Evolutionary conservation across 805 yeast species (phyloP), one percentile per base, ranked within the genome.

Genomic region (Dipodascopsis uninucleata): DNA sequence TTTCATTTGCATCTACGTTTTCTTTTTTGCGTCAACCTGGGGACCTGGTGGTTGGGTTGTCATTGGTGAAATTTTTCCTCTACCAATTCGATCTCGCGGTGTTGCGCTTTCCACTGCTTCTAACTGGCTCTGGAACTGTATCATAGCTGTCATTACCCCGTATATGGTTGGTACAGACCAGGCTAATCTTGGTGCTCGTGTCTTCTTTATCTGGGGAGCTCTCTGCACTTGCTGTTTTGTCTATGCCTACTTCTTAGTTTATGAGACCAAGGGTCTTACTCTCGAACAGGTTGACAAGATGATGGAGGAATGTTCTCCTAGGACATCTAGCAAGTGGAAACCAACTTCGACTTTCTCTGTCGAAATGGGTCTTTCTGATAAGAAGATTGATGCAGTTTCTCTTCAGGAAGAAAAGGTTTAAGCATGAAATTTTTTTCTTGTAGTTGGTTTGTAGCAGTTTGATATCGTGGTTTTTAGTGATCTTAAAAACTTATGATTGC

Each of bases 191-290:
- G 81, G 82, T 14, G 74, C 77, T 41, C 77, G 74, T 57, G 83
- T 81, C 34, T 81, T 80, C 68, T 82, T 80, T 65, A 76, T 83
- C 36, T 82, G 88, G 85, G 89, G 88, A 33, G 78, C 82, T 6
- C 41, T 37, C 12, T 42, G 46, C 31, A 16, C 31, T 9, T 20
- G 24, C 24, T 42, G 46, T 32, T 28, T 42, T 10, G 18, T 42
- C 36, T 67, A 83, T 48, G 76, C 77, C n/a, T 71, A 75, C 72
- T 79, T 82, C 71, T 71, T 74, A 54, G 76, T 84, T 50, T 77
- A 78, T 57, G 87, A 82, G 68, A 84, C 94, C 47, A 78, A 76
- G 68, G 90, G 90, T 49, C 72, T 84, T 60, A 72, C 85, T 31
- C 74, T 84, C 64, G 93, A 84, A 68, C 86, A 83, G 67, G 85